Conservation (phyloP, 1,139 yeast genomes). For the Geotrichum phurueaensis region DNA sequence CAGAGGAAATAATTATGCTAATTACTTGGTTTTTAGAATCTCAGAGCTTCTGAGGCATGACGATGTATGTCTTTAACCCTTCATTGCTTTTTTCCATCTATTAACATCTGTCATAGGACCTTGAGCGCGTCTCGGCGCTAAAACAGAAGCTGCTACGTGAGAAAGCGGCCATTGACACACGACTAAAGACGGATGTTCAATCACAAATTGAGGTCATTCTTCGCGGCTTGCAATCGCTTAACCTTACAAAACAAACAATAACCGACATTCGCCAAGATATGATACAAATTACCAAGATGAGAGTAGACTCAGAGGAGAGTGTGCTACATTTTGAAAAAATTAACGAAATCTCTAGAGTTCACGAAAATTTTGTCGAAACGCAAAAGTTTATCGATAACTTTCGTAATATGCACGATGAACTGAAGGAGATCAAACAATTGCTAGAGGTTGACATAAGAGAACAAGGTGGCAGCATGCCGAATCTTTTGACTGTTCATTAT, state of each 20-base stretch:
- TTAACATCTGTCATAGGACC: conserved; percentile 35
- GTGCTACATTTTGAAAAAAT: conserved; percentile 52
- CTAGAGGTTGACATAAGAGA: conserved; percentile 48
- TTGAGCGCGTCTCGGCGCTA: conserved; percentile 49
- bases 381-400: conserved; percentile 61
- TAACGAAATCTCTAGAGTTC: conserved; percentile 55
- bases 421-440: conserved; percentile 47
- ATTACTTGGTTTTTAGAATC: conserved; percentile 18
- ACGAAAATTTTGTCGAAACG: conserved; percentile 69
- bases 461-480: conserved; percentile 48
- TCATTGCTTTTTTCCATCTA: background rate
- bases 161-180: conserved; percentile 65
- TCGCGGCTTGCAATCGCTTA: conserved; percentile 33
- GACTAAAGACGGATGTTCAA: conserved; percentile 58
- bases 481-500: conserved; percentile 62
- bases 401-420: conserved; percentile 47
- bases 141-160: conserved; percentile 62
- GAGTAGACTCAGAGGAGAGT: conserved; percentile 31
- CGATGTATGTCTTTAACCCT: conserved; percentile 22
- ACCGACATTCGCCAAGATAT: conserved; percentile 31
- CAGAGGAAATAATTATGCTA: background rate
- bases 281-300: conserved; percentile 28
- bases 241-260: conserved; percentile 30
- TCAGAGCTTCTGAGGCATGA: conserved; percentile 29
- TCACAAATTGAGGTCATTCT: conserved; percentile 52